Evolutionary conservation across 2,329 filamentous ascomycete species (phyloP), one percentile per base, ranked within the genome.

Genomic region (Fusarium continuum): DNA sequence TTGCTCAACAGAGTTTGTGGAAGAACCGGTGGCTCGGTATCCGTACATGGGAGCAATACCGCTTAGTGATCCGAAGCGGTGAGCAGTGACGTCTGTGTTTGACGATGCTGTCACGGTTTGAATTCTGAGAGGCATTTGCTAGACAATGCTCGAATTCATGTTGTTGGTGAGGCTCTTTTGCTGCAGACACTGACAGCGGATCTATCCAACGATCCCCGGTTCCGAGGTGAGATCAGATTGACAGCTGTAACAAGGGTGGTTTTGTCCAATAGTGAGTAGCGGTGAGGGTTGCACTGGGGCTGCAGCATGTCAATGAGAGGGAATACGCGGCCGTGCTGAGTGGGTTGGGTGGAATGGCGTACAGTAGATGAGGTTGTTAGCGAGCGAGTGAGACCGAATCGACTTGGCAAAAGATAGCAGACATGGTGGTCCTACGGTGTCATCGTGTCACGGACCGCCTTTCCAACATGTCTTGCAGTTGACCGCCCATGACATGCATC

Each of bases 101-200:
- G 43, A 22, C 31, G 39, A 35, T 16, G 17, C 28, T 35, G 17
- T 35, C 20, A 16, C 36, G 19, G 41, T 28, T 7, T 14, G 17
- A 17, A 9, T 26, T 22, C 31, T 29, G 44, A 6, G 29, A 55
- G 20, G 16, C 36, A 35, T 14, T 46, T 25, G 16, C 20, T 6
- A 8, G 7, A 25, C 10, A 28, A 49, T 17, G 13, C 13, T 40
- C 39, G 19, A 26, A 20, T 8, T 39, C 14, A 43, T 53, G 67
- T 60, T 26, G 41, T 55, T 29, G 19, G 43, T 57, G 59, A 62
- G 61, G 65, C 65, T 70, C 67, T 64, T 46, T 34, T 43, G 20
- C 34, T 60, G 41, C 55, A 34, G 53, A 52, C 40, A 41, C 50
- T 68, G 68, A 59, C 64, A 69, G 61, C 68, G 68, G 68, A 70